Conservation (phyloP, 73 alveolate genomes). For the Tetrahymena malaccensis region DNA sequence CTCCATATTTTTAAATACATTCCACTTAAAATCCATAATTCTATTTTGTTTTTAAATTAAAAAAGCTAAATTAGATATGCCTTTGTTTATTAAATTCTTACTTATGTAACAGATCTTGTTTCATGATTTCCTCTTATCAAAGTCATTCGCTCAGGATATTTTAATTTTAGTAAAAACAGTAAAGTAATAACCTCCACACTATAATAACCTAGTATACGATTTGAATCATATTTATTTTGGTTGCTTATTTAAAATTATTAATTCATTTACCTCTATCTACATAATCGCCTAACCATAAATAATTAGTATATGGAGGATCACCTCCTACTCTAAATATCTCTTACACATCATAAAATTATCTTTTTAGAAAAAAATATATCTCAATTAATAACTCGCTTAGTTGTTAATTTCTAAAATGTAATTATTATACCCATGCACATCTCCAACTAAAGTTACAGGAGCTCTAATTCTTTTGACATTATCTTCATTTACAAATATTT, state of each 20-base stretch:
- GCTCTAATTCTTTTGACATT: constrained; percentile 61
- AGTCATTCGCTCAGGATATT: constrained; percentile 81
- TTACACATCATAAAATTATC: constrained; percentile 76
- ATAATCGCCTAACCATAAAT: constrained; percentile 83
- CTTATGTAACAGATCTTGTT: constrained; percentile 66
- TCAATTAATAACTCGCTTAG: background rate
- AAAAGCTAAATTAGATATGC: background rate
- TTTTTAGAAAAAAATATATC: background rate
- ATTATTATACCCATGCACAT: constrained; percentile 67
- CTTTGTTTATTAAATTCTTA: background rate
- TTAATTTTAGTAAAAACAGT: constrained; percentile 68
- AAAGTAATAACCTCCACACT: constrained; percentile 74
- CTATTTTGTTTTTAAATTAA: constrained; percentile 3
- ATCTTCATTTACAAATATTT: constrained; percentile 57
- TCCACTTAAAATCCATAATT: constrained; percentile 99
- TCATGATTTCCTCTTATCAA: constrained; percentile 89
- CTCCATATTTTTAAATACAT: constrained; percentile 92
- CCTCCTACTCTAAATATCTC: constrained; percentile 93
- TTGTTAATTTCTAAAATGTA: background rate
- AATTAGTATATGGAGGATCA: constrained; percentile 77
- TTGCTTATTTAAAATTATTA: no score
- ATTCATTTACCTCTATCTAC: constrained; percentile 76
- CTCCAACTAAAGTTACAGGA: constrained; percentile 92
- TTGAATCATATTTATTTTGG: constrained; percentile 25
- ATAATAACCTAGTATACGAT: background rate